A percentile compares a stretch with the other conserved stretches of the same genome.
These are phyloP conservation scores for Fragaria iinumae DNA, from an alignment of 306 rosid genomes.

Conservation along the genomic window DNA sequence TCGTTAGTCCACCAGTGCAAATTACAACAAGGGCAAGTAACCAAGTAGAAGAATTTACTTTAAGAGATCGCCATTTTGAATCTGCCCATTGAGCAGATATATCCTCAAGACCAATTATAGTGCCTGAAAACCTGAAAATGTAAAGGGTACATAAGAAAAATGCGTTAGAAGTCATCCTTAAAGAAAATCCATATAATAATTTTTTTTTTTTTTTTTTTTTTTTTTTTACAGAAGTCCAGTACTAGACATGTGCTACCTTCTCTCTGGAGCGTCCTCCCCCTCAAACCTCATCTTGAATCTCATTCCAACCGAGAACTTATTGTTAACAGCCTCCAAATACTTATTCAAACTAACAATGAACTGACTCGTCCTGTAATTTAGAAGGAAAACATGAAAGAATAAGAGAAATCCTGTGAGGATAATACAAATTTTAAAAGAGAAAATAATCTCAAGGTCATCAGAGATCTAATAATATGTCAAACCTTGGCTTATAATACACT, in stretches of 20 bases:
- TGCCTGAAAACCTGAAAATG: constrained; percentile 76
- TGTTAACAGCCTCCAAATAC: constrained; percentile 58
- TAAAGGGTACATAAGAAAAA: constrained; percentile 17
- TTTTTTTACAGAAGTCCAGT: neutral
- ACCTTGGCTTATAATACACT: constrained; percentile 93
- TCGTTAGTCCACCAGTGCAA: neutral
- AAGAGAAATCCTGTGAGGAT: neutral
- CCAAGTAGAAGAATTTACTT: constrained; percentile 43
- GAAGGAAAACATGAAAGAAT: constrained; percentile 18
- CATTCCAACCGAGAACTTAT: constrained; percentile 66
- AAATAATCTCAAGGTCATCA: neutral
- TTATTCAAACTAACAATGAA: constrained; percentile 70
- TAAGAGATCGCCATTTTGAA: constrained; percentile 83
- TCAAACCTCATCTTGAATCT: constrained; percentile 85
- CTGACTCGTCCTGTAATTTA: constrained; percentile 62
- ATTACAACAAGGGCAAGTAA: neutral
- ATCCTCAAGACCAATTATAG: constrained; percentile 78
- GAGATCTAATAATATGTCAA: constrained; percentile 16
- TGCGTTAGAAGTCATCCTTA: constrained; percentile 11
- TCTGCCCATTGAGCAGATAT: constrained; percentile 68
- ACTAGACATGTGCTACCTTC: constrained; percentile 53
- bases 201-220: no score
- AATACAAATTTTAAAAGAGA: neutral
- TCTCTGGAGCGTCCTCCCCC: constrained; percentile 87
- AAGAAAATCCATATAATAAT: neutral